These are phyloP conservation scores for Sesbania bispinosa DNA, from an alignment of 306 rosid genomes.

Conservation along the genomic window DNA sequence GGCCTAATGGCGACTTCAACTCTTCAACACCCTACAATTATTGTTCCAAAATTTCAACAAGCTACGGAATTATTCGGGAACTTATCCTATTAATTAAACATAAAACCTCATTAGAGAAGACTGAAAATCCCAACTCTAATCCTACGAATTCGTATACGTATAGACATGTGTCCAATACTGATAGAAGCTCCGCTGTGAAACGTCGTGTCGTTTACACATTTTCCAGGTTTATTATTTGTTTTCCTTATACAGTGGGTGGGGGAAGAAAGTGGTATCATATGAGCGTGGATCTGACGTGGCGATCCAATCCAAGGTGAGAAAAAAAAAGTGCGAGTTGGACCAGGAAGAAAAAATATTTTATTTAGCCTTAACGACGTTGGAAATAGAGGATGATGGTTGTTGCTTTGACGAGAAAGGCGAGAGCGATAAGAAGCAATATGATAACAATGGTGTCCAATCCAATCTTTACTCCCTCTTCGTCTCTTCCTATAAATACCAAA, in stretches of 20 bases:
- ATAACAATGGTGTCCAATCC: constrained; percentile 54
- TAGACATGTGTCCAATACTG: neutral
- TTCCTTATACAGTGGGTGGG: neutral
- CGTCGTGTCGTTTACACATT: neutral
- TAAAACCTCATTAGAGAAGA: no score
- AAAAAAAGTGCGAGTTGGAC: neutral
- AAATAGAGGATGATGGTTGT: neutral
- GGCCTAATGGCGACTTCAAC: neutral
- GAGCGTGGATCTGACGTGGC: constrained; percentile 64
- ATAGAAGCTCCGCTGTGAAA: neutral
- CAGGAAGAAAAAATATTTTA: neutral
- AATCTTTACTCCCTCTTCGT: neutral
- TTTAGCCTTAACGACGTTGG: neutral
- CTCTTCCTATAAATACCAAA: constrained; percentile 60
- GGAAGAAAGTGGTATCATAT: neutral
- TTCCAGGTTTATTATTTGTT: neutral
- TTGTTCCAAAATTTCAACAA: constrained; percentile 2
- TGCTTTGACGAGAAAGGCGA: constrained; percentile 6
- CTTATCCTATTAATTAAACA: neutral
- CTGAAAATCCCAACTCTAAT: neutral
- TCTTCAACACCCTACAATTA: neutral
- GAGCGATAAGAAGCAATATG: neutral
- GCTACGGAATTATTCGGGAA: neutral
- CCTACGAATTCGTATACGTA: neutral
- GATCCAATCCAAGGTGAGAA: constrained; percentile 14